Conservation (phyloP, 768 basidiomycete species). For the Lentinula aciculospora region DNA sequence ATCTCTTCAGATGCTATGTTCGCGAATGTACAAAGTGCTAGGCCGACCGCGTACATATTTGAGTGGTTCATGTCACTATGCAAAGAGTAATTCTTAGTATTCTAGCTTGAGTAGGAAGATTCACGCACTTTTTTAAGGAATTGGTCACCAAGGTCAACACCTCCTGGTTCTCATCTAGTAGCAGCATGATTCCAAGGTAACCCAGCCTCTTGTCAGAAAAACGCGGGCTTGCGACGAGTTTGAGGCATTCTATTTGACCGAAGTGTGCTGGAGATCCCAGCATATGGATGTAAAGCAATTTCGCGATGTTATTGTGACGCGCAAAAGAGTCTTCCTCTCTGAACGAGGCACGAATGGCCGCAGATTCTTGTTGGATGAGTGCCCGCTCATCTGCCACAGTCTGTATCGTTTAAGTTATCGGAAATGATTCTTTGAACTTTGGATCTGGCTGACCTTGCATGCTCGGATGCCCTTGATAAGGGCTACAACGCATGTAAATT, state of each 20-base stretch:
- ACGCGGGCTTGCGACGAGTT: slow-evolving; percentile 89
- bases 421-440: slow-evolving; percentile 17
- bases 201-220: slow-evolving; percentile 96
- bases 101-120: background rate
- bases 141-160: slow-evolving; percentile 97
- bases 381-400: slow-evolving; percentile 98
- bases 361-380: slow-evolving; percentile 95
- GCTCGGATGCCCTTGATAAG: slow-evolving; percentile 97
- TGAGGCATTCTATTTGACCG: slow-evolving; percentile 96
- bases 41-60: slow-evolving; percentile 97
- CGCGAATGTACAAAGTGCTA: slow-evolving; percentile 96
- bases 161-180: slow-evolving; percentile 97
- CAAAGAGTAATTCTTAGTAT: background rate
- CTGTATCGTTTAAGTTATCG: slow-evolving; percentile 32
- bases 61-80: slow-evolving; percentile 97
- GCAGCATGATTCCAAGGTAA: slow-evolving; percentile 95
- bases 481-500: slow-evolving; percentile 44
- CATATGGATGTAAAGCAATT: slow-evolving; percentile 98
- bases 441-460: slow-evolving; percentile 68
- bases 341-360: slow-evolving; percentile 94
- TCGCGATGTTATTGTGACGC: slow-evolving; percentile 96
- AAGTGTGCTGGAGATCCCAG: slow-evolving; percentile 98
- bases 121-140: slow-evolving; percentile 88
- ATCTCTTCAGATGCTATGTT: slow-evolving; percentile 99
- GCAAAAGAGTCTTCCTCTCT: slow-evolving; percentile 94